Evolutionary conservation across 1,284 basidiomycete species (phyloP).

Genomic region (Rhizoctonia solani): DNA sequence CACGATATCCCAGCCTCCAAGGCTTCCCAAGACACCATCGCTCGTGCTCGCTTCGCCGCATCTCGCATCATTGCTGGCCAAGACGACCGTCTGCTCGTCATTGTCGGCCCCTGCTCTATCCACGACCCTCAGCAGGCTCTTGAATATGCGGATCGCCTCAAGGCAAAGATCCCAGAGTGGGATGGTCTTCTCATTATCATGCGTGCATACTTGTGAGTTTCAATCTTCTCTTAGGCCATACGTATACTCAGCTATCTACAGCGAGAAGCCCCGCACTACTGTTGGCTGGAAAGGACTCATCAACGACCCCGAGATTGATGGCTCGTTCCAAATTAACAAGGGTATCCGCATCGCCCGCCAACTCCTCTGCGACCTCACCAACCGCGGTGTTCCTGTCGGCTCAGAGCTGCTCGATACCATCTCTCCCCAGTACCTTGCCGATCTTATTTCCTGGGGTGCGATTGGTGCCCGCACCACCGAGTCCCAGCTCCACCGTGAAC

Average conservation of each 20-base stretch:
- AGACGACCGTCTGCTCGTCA: constrained; percentile 84
- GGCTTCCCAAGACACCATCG: constrained; percentile 68
- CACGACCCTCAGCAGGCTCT: constrained; percentile 88
- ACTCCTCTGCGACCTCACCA: constrained; percentile 86
- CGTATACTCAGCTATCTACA: constrained; percentile 8
- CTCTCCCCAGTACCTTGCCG: constrained; percentile 80
- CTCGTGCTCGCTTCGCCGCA: constrained; percentile 74
- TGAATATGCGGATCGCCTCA: constrained; percentile 84
- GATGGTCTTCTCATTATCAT: constrained; percentile 85
- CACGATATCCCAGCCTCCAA: constrained; percentile 74
- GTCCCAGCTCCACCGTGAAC: constrained; percentile 90
- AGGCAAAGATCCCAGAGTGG: constrained; percentile 68
- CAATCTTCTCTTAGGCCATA: background rate
- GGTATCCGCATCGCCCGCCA: constrained; percentile 86
- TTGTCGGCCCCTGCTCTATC: constrained; percentile 96
- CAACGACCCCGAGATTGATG: constrained; percentile 85
- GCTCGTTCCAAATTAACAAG: constrained; percentile 96
- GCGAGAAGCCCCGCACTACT: constrained; percentile 48
- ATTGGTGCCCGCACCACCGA: constrained; percentile 97
- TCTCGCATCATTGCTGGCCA: constrained; percentile 80
- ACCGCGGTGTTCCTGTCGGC: constrained; percentile 89
- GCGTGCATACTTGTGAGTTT: constrained; percentile 81
- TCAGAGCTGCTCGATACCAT: constrained; percentile 96
- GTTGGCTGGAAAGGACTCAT: constrained; percentile 66
- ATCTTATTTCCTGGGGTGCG: constrained; percentile 92